A percentile compares a stretch with the other conserved stretches of the same genome.
Evolutionary conservation across 805 yeast genomes (phyloP).

Genomic region (Wickerhamomyces alni): DNA sequence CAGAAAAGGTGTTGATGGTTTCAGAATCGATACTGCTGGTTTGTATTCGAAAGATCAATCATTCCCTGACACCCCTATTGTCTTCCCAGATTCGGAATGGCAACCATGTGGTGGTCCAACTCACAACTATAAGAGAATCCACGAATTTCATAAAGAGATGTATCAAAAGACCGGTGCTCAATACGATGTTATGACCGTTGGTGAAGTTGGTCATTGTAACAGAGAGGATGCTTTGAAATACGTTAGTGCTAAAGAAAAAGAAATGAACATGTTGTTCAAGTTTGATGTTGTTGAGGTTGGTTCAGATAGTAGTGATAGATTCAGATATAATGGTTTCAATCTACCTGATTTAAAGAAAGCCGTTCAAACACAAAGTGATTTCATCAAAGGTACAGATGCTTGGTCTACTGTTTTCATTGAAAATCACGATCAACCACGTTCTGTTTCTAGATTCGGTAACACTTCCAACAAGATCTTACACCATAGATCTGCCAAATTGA

Average conservation of each 20-base stretch:
- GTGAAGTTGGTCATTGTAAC: constrained; percentile 43
- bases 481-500: constrained; percentile 39
- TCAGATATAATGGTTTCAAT: constrained; percentile 27
- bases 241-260: constrained; percentile 31
- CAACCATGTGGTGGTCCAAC: constrained; percentile 32
- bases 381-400: constrained; percentile 44
- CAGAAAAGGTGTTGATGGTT: constrained; percentile 51
- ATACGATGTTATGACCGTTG: constrained; percentile 52
- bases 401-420: constrained; percentile 53
- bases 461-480: constrained; percentile 28
- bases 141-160: constrained; percentile 52
- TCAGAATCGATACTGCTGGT: constrained; percentile 52
- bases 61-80: constrained; percentile 44
- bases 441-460: constrained; percentile 46
- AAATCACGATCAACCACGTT: constrained; percentile 56
- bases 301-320: constrained; percentile 29
- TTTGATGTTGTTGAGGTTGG: constrained; percentile 33
- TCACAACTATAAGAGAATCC: constrained; percentile 49
- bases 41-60: constrained; percentile 42
- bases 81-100: constrained; percentile 31
- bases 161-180: constrained; percentile 33
- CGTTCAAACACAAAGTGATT: constrained; percentile 28
- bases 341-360: constrained; percentile 38
- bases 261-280: constrained; percentile 36
- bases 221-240: constrained; percentile 38